Evolutionary conservation across 345 rosid genomes (phyloP).

Genomic region (Citrus reticulata): DNA sequence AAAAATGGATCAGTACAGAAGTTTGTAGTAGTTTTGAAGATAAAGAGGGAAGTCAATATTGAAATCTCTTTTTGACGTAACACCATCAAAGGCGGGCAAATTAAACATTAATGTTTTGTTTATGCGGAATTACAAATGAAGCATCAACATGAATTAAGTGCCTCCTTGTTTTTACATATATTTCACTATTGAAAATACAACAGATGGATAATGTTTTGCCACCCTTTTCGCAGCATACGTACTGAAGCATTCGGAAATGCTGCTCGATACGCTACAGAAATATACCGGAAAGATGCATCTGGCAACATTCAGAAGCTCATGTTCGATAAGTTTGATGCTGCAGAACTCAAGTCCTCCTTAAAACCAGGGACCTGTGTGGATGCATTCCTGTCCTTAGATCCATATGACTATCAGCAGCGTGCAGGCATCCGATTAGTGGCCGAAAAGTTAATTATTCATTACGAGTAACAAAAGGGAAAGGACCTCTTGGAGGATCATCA

Average conservation of each 20-base stretch:
- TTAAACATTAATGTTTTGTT: background rate
- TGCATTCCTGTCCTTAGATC: constrained; percentile 55
- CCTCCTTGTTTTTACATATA: background rate
- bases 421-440: constrained; percentile 77
- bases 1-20: background rate
- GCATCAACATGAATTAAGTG: background rate
- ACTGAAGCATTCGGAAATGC: constrained; percentile 33
- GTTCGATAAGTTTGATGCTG: constrained; percentile 37
- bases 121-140: background rate
- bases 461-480: constrained; percentile 1
- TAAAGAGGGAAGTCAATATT: background rate
- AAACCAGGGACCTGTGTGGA: constrained; percentile 48
- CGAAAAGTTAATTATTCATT: constrained; percentile 48
- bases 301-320: constrained; percentile 50
- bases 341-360: constrained; percentile 47
- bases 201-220: background rate
- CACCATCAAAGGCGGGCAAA: background rate
- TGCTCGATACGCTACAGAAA: constrained; percentile 52
- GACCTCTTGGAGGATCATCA: background rate
- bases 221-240: constrained; percentile 49
- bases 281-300: constrained; percentile 54
- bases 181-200: background rate
- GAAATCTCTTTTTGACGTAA: background rate
- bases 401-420: constrained; percentile 66
- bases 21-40: background rate